Evolutionary conservation across 2,329 filamentous ascomycete genomes (phyloP).

Genomic region (Kalaharituber pfeilii): DNA sequence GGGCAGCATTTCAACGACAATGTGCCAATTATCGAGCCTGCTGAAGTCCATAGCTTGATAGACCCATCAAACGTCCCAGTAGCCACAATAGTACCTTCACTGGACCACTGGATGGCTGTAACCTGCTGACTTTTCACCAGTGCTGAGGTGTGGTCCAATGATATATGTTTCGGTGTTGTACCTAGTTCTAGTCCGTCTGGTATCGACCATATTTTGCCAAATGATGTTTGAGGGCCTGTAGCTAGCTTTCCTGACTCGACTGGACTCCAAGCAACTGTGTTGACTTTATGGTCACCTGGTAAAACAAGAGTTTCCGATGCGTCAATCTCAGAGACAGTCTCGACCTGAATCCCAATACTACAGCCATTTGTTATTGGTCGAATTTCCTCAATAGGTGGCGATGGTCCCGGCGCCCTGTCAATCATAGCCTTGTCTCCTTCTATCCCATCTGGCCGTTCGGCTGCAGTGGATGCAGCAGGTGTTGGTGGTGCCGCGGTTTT

Average conservation of each 20-base stretch:
- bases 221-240: constrained; percentile 13
- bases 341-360: constrained; percentile 16
- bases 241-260: constrained; percentile 13
- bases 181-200: constrained; percentile 6
- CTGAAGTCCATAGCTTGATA: constrained; percentile 15
- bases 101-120: constrained; percentile 18
- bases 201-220: constrained; percentile 17
- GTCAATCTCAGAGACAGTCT: constrained; percentile 14
- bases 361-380: constrained; percentile 16
- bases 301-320: constrained; percentile 15
- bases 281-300: constrained; percentile 10
- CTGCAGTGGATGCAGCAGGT: neutral
- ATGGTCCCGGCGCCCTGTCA: neutral
- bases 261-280: constrained; percentile 18
- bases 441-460: neutral
- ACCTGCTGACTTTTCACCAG: constrained; percentile 7
- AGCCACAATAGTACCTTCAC: constrained; percentile 14
- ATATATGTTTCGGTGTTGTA: constrained; percentile 5
- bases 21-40: constrained; percentile 7
- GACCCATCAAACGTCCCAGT: constrained; percentile 17
- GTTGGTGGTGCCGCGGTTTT: constrained; percentile 10
- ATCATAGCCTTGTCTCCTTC: constrained; percentile 7
- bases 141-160: constrained; percentile 6
- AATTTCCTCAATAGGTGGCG: constrained; percentile 10
- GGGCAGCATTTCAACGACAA: constrained; percentile 6